Evolutionary conservation across 148 eudicot genomes (phyloP), one percentile per base, ranked within the genome.

Genomic region (Silene conica): DNA sequence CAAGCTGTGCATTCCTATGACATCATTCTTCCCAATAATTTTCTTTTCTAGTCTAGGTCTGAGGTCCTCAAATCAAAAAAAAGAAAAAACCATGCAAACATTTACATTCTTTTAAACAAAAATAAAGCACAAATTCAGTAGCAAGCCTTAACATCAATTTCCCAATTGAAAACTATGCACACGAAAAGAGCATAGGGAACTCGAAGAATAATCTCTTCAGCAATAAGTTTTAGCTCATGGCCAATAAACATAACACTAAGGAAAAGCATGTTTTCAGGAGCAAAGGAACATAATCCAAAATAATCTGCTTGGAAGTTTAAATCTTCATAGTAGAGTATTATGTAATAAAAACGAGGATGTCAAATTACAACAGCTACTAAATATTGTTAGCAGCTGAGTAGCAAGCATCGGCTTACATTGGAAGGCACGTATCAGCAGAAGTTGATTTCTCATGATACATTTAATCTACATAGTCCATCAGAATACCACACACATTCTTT

Each of bases 391-490:
- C 65, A 62, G 65, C 65, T 62, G 65, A 62, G 18, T 78, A 79
- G 58, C 75, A 74, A 75, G 78, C 78, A 75, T 71, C 78, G 82
- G 82, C 82, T 79, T 79, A 79, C 82, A 79, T 79, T 79, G 78
- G 67, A 70, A 70, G 78, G 77, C 77, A 74, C 56, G 62, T 74
- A 55, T 75, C 75, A 63, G 78, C 78, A 63, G 75, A 48, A 65
- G 60, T 75, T 75, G 73, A 70, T 74, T 68, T 79, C 74, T 74
- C 78, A 79, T 72, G 78, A 64, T 65, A 74, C 72, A 70, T 25
- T 56, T 55, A 79, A 71, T 75, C 67, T 79, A 79, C 69, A 75
- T 15, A 52, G 66, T 79, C 78, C 78, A 70, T 55, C 77, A 70
- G 72, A 31, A 72, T 63, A 54, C 70, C 65, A 2, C 69, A 69